phyloP scores from a whole-genome alignment of 2,329 filamentous ascomycete genomes.

The Microsporum ferrugineum region DNA sequence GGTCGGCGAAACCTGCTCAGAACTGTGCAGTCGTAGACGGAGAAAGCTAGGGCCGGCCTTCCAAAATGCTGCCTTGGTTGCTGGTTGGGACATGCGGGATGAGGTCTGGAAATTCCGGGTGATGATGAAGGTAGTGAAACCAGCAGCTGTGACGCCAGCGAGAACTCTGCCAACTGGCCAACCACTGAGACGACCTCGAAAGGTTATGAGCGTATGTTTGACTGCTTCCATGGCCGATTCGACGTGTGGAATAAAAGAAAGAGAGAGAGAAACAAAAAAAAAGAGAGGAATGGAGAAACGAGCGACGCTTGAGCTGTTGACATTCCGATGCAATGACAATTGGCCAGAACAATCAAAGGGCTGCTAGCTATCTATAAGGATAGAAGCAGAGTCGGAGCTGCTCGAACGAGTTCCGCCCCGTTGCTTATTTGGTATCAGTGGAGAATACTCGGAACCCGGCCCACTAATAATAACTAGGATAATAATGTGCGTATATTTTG shows the following conservation, averaged over 20 bases:
- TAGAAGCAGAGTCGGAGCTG: neutral
- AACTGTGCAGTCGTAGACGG: neutral
- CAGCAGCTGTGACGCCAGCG: neutral
- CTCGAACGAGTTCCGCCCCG: neutral
- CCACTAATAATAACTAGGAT: neutral
- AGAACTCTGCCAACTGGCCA: neutral
- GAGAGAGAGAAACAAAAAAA: neutral
- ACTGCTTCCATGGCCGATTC: neutral
- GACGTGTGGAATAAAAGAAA: neutral
- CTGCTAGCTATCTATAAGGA: neutral
- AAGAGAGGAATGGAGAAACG: neutral
- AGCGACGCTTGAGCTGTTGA: neutral
- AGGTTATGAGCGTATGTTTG: neutral
- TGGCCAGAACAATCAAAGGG: neutral
- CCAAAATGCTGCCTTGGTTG: neutral
- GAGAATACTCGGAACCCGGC: neutral
- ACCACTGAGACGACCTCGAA: neutral
- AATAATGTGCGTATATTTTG: neutral
- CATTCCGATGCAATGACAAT: neutral
- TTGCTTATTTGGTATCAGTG: neutral
- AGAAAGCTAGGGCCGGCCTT: neutral
- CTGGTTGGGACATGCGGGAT: neutral
- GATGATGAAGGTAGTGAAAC: neutral
- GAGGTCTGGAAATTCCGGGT: neutral
- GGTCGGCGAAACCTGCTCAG: neutral